Evolutionary conservation across 2,329 filamentous ascomycete species (phyloP), one percentile per base, ranked within the genome.

Genomic region (Sclerotinia minor): DNA sequence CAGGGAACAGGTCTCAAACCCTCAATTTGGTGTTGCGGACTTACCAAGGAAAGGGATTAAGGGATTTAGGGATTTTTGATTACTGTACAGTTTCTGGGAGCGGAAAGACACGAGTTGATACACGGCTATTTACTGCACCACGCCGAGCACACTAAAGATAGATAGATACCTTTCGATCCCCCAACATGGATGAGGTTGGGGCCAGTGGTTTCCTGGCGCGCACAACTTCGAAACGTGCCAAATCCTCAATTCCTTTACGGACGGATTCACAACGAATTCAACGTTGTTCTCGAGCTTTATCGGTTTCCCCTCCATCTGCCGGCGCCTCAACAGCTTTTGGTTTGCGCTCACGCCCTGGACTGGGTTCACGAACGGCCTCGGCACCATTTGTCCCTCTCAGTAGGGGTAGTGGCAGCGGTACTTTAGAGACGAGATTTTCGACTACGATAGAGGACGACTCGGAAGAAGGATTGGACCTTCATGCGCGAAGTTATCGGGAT

Each of bases 401-500:
- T 17, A 44, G 41, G 17, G 58, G 60, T n/a, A 19, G 29, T 29
- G 19, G 13, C 24, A 41, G 32, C 41, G 52, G 65, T 29, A 44
- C 26, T 54, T 8, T 41, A 63, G 29, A 64, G 26, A 17, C 50
- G 19, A 64, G 49, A 38, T 64, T 55, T 64, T 54, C 44, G 15
- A 67, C 55, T 26, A 41, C 50, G n/a, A 26, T 32, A 32, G 68
- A 72, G 29, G 72, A 71, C 53, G 71, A 72, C 45, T 68, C 67
- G 29, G 64, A 71, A 58, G 67, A 67, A 64, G 58, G 21, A 35
- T 35, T 49, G n/a, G 45, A 26, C 15, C 29, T 24, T 9, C 45
- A n/a, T 21, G n/a, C 24, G 26, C 76, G 77, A 45, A 71, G 65
- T 47, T 65, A 71, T 72, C 80, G 83, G 69, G 81, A 83, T 72